Conservation (phyloP, 169 alveolate genomes). For the Plasmodium coatneyi region DNA sequence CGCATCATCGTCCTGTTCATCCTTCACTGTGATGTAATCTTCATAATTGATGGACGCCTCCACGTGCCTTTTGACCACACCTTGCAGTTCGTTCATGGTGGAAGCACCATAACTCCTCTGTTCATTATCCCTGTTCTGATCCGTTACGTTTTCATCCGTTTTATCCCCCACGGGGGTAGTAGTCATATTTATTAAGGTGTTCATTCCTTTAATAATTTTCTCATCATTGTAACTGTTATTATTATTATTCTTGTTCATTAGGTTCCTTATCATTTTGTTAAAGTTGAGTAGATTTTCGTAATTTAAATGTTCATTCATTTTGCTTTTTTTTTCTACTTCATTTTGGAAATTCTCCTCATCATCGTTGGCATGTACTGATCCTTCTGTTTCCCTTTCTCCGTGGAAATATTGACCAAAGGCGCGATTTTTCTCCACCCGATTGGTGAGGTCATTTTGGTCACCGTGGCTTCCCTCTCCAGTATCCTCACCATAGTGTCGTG, state of each 20-base stretch:
- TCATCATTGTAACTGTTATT: neutral
- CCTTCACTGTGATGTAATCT: conserved; percentile 28
- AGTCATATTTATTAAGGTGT: conserved; percentile 29
- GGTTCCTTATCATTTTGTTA: conserved; percentile 47
- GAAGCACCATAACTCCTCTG: neutral
- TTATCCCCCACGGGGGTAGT: neutral
- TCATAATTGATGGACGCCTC: conserved; percentile 27
- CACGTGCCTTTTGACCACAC: neutral
- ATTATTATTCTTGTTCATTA: conserved; percentile 28
- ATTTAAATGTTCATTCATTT: conserved; percentile 13
- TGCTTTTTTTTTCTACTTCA: conserved; percentile 8
- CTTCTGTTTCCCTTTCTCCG: neutral
- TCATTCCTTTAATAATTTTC: conserved; percentile 61
- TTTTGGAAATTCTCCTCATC: conserved; percentile 27
- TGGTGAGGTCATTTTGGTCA: neutral
- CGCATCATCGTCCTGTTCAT: conserved; percentile 11
- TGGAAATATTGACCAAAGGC: neutral
- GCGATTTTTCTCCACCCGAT: neutral
- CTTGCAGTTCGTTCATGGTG: neutral
- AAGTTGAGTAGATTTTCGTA: conserved; percentile 15
- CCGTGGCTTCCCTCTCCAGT: neutral
- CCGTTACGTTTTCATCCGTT: neutral
- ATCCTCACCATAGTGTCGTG: neutral
- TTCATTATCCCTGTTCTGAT: neutral
- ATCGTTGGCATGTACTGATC: neutral